A percentile compares a stretch with the other conserved stretches of the same genome.
phyloP scores from a whole-genome alignment of 1,139 yeast genomes.

The Yamadazyma triangularis region DNA sequence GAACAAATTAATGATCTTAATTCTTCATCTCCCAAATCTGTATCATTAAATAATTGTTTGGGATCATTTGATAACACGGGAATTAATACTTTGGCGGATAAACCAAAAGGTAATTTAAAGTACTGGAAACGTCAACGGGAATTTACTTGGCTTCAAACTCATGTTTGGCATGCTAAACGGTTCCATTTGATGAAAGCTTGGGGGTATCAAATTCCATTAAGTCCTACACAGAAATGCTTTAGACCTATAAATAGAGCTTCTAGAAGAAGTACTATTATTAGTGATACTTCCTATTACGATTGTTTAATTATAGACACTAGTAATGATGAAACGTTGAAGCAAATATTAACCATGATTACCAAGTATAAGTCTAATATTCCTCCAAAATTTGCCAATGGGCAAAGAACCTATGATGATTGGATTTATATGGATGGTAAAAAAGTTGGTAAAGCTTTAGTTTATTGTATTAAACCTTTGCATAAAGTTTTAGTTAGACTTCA shows the following conservation, averaged over 20 bases:
- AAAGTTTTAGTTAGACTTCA: slow-evolving; percentile 56
- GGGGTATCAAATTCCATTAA: slow-evolving; percentile 75
- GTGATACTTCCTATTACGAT: slow-evolving; percentile 70
- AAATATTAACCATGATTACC: slow-evolving; percentile 12
- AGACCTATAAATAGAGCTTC: slow-evolving; percentile 68
- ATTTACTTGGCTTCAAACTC: slow-evolving; percentile 84
- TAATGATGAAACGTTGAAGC: slow-evolving; percentile 8
- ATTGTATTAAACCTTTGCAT: slow-evolving; percentile 13
- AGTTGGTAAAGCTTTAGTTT: slow-evolving; percentile 25
- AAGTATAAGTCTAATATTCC: slow-evolving; percentile 7
- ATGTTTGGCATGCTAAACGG: slow-evolving; percentile 93
- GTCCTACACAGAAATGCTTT: slow-evolving; percentile 87
- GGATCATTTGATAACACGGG: slow-evolving; percentile 66
- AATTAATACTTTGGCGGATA: slow-evolving; percentile 41
- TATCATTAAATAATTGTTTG: slow-evolving; percentile 43
- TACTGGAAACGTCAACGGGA: slow-evolving; percentile 68
- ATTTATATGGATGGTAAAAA: slow-evolving; percentile 7
- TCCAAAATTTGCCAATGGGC: slow-evolving; percentile 18
- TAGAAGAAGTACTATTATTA: slow-evolving; percentile 53
- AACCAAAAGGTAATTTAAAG: slow-evolving; percentile 53
- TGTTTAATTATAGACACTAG: slow-evolving; percentile 44
- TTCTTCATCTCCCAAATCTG: slow-evolving; percentile 4
- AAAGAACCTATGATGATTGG: slow-evolving; percentile 16
- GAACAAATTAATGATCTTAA: slow-evolving; percentile 12
- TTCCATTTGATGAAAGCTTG: slow-evolving; percentile 79